Percentiles rank a stretch among this genome's conserved stretches.
Conservation (phyloP, 345 rosid species). For the Eucalyptus erythrocorys region DNA sequence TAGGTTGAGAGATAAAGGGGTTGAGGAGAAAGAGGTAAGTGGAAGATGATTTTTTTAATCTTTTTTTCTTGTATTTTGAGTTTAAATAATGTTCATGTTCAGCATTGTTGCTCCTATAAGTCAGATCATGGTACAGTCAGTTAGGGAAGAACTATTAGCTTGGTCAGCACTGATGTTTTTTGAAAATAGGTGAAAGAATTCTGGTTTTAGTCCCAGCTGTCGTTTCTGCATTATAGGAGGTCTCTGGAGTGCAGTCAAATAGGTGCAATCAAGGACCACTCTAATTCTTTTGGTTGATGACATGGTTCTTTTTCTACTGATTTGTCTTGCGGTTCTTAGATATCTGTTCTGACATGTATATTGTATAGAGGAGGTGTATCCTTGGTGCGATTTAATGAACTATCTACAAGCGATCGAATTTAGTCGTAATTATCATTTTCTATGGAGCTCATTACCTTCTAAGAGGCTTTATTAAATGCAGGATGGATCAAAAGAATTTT, state of each 20-base stretch:
- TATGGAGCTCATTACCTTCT: background rate
- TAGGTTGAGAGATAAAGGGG: slow-evolving; percentile 56
- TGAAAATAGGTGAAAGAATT: background rate
- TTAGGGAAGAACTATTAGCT: background rate
- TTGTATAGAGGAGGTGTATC: background rate
- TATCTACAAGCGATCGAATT: background rate
- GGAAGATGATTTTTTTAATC: background rate
- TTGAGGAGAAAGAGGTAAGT: slow-evolving; percentile 56
- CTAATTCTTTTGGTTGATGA: background rate
- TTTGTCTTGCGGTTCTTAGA: background rate
- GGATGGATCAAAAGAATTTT: background rate
- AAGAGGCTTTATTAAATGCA: background rate
- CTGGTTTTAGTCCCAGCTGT: background rate
- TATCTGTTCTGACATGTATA: background rate
- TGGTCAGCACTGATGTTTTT: background rate
- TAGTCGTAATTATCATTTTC: background rate
- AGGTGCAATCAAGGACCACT: background rate
- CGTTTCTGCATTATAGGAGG: background rate
- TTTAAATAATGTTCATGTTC: background rate
- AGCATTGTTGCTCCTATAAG: background rate
- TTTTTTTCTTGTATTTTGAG: background rate
- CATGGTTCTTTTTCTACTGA: background rate
- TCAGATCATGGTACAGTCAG: background rate
- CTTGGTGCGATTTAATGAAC: background rate
- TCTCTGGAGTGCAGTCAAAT: background rate